A percentile compares a stretch with the other conserved stretches of the same genome.
These are phyloP conservation scores for Aspergillus chevalieri DNA, from an alignment of 2,329 filamentous ascomycete species.

Conservation along the genomic window DNA sequence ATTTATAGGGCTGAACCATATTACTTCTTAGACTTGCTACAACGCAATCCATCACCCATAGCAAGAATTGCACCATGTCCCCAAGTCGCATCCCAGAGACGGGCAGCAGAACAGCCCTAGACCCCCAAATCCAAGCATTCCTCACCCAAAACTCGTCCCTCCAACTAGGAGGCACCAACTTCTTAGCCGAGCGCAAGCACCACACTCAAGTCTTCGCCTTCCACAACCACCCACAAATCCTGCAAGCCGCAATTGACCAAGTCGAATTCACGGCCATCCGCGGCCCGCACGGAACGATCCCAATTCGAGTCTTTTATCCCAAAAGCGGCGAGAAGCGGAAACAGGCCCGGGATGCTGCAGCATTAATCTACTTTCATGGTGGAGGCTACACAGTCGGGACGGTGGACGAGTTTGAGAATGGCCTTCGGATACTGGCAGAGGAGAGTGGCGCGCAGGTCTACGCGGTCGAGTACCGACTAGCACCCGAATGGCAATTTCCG, in stretches of 20 bases:
- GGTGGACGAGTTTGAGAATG: constrained; percentile 37
- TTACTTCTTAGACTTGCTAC: no score
- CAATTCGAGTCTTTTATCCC: constrained; percentile 29
- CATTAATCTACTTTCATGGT: constrained; percentile 34
- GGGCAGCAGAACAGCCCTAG: not conserved
- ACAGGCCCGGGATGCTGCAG: constrained; percentile 14
- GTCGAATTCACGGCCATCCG: constrained; percentile 29
- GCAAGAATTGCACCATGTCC: not conserved
- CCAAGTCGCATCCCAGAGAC: not conserved
- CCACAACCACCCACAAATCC: not conserved
- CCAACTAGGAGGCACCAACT: not conserved
- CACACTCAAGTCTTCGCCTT: not conserved
- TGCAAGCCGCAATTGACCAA: constrained; percentile 18
- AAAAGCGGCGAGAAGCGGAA: not conserved
- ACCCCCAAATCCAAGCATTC: not conserved
- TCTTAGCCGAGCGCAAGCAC: not conserved
- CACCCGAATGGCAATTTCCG: constrained; percentile 28
- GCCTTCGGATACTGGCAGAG: constrained; percentile 27
- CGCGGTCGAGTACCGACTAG: constrained; percentile 30
- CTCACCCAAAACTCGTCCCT: not conserved
- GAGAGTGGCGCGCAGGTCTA: constrained; percentile 21
- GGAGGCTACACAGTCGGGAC: constrained; percentile 34
- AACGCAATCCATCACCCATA: no score
- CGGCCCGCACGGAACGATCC: constrained; percentile 29
- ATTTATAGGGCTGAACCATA: no score